These are phyloP conservation scores for Suhomyces kunorum DNA, from an alignment of 1,139 yeast species.

Conservation along the genomic window DNA sequence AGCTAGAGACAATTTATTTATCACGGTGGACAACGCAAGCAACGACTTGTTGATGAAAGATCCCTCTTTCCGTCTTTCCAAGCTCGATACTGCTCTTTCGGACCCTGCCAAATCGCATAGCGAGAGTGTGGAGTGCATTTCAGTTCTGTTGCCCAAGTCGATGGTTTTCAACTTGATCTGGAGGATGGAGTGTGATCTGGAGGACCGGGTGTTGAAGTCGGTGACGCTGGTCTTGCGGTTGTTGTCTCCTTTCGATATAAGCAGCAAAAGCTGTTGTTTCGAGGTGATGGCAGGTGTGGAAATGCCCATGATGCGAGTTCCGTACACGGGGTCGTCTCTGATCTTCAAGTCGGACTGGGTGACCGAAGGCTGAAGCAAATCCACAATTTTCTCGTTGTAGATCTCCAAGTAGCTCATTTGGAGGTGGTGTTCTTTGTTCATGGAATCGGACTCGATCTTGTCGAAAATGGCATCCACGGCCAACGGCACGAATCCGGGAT, in stretches of 20 bases:
- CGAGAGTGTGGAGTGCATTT: constrained; percentile 65
- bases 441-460: constrained; percentile 36
- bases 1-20: constrained; percentile 64
- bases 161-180: constrained; percentile 59
- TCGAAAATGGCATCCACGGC: constrained; percentile 70
- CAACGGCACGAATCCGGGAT: constrained; percentile 77
- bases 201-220: constrained; percentile 80
- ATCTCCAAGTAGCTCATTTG: constrained; percentile 80
- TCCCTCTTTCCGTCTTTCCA: constrained; percentile 88
- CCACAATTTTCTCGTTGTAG: constrained; percentile 83
- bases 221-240: constrained; percentile 84
- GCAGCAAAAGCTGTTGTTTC: constrained; percentile 59
- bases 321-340: constrained; percentile 72
- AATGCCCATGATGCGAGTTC: constrained; percentile 78
- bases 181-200: constrained; percentile 92
- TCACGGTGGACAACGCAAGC: constrained; percentile 85
- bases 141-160: constrained; percentile 41
- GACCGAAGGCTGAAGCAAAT: constrained; percentile 49
- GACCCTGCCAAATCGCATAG: constrained; percentile 96
- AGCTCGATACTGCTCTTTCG: constrained; percentile 82
- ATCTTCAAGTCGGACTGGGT: constrained; percentile 57
- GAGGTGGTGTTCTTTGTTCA: constrained; percentile 42
- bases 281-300: constrained; percentile 57
- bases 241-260: constrained; percentile 69
- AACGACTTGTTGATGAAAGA: constrained; percentile 88